Percentiles rank a stretch among this genome's conserved stretches.
phyloP scores from a whole-genome alignment of 306 rosid genomes.

The Castanea sativa region DNA sequence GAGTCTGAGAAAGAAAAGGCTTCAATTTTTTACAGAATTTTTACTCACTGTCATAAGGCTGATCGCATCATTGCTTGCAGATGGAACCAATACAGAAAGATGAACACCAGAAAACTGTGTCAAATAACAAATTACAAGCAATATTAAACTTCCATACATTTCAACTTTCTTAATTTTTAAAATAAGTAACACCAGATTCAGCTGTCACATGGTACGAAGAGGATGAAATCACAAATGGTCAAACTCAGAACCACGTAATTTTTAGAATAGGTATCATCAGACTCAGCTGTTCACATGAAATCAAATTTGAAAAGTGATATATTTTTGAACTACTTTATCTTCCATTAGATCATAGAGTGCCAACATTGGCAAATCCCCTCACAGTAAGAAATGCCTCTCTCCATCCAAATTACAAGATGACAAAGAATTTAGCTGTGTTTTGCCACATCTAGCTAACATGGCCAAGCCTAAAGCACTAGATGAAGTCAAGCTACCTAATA shows the following conservation, averaged over 20 bases:
- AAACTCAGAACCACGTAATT: not conserved
- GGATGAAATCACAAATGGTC: not conserved
- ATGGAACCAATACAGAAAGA: constrained; percentile 69
- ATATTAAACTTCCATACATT: not conserved
- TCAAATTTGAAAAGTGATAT: not conserved
- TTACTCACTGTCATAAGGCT: constrained; percentile 73
- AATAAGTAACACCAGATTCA: not conserved
- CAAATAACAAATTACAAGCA: constrained; percentile 9
- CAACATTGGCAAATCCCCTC: not conserved
- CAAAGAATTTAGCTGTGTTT: not conserved
- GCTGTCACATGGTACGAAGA: not conserved
- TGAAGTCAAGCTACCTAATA: not conserved
- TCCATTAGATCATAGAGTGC: not conserved
- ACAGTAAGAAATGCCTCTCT: not conserved
- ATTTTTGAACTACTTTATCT: not conserved
- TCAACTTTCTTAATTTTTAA: not conserved
- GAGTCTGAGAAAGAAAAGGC: not conserved
- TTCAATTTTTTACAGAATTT: not conserved
- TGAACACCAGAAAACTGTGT: constrained; percentile 66
- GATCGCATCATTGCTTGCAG: constrained; percentile 73
- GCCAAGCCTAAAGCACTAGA: not conserved
- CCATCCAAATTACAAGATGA: not conserved
- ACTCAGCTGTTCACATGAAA: not conserved
- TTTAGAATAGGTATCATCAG: not conserved
- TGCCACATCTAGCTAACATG: not conserved